Evolutionary conservation across 2,329 filamentous ascomycete species (phyloP), one percentile per base, ranked within the genome.

Genomic region (Venturia pyrina): DNA sequence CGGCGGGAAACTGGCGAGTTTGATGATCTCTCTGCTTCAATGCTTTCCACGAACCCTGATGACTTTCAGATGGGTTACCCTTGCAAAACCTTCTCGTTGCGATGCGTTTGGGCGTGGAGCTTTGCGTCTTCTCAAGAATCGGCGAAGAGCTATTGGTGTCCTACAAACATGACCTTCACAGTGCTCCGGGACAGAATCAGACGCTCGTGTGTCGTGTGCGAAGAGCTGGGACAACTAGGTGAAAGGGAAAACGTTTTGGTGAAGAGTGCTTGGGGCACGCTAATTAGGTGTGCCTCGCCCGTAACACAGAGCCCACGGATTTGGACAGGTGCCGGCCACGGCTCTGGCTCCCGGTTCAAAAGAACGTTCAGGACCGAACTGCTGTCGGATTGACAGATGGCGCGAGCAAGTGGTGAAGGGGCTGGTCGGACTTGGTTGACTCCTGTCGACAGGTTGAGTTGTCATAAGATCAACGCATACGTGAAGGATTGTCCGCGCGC

Each of bases 191-290:
- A 15, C 37, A 19, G 13, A 59, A 34, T n/a, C 53, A 59, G 28
- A n/a, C 53, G 37, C 28, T 37, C 19, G 53, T 37, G 53, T n/a
- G 28, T 37, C 53, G 53, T 59, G 53, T 37, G 24, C 5, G 43
- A 62, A 62, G 60, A 62, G 37, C 60, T 62, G 60, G 37, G 60
- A 7, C 60, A 46, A 40, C 40, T 43, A 62, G 37, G 40, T 44
- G 60, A 34, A 59, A 59, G 21, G 60, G 60, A 46, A 61, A 34
- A 28, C 21, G 60, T 28, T 28, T 21, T 62, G 60, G 37, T 62
- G 60, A 62, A 62, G 60, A 62, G 34, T 62, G 60, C 60, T 62
- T 43, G 60, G 59, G 60, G 60, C 60, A 43, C 37, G 60, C 60
- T 62, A 62, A 62, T 43, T 62, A 43, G 60, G n/a, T 44, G 37